Base-by-base conservation (phyloP, 352 stramenopile genomes). In the Phytophthora colocasiae region DNA sequence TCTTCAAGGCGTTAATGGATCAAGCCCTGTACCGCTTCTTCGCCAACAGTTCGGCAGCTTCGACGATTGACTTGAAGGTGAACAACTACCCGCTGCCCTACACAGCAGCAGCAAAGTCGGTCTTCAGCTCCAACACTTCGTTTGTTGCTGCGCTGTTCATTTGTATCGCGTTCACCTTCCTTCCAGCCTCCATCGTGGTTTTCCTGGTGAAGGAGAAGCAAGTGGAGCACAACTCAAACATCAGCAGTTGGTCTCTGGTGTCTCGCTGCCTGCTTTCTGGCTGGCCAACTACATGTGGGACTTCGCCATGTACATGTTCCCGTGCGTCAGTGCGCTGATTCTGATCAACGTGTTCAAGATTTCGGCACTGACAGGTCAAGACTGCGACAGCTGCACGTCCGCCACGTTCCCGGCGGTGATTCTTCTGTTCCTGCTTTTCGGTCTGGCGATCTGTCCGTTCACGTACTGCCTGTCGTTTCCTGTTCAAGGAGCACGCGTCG, bases 141-240 rank as follows among this genome's bases (percentile, higher is more conserved):
- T 80, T 97, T 27, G 69, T 87, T 0, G 73, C 81, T 6, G 71
- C 63, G 1, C 70, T 90, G 22, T 81, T 97, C 34, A 91, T 97
- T 36, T 72, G 96, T 19, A 77, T 98, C n/a, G 90, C 89, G 6
- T 90, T 98, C 29, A 83, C 88, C 3, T 98, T 96, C 57, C 83
- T 97, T 14, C 89, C 93, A 1, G 90, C 88, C 4, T 85, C 79
- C 2, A 93, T 97, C 55, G 96, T 93, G 14, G 92, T 93, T 26
- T 98, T 98, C 66, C 74, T 99, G 10, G 97, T 99, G 17, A 83
- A 92, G 40, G 96, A 99, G 50, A 75, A 69, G 44, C 83, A 93
- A 81, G 83, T n/a, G 17, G 19, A 93, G 97, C 73, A 83, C 67
- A 98, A 98, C 67, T 95, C 1, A 99, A 99, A 71, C 97, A 99